Evolutionary conservation across 108 stramenopile genomes (phyloP).

Genomic region (Pseudonitzschia delicatissima): DNA sequence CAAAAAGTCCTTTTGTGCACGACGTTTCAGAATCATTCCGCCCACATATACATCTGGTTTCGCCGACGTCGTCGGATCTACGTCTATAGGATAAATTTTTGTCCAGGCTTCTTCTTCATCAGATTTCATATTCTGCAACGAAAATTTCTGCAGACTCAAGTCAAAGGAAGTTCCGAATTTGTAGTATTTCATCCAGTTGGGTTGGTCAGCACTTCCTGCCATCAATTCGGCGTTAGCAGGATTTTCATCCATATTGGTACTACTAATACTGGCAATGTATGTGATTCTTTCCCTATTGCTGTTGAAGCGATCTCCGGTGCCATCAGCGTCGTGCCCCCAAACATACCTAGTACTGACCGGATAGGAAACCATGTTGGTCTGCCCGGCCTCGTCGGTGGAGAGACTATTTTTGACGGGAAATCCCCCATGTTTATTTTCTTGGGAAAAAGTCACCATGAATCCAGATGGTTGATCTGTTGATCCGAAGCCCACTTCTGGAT

Average conservation of each 20-base stretch:
- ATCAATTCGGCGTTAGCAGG: background rate
- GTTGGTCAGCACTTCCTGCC: background rate
- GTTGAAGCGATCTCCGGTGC: background rate
- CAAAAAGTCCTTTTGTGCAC: background rate
- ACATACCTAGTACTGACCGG: background rate
- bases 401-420: background rate
- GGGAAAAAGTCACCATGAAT: background rate
- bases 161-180: constrained; percentile 20
- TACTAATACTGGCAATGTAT: constrained; percentile 18
- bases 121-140: background rate
- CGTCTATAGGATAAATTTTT: background rate
- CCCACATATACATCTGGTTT: constrained; percentile 10
- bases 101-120: background rate
- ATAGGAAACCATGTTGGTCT: background rate
- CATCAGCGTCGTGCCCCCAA: background rate
- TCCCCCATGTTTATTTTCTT: background rate
- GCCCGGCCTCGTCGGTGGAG: background rate
- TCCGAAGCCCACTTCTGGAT: constrained; percentile 9
- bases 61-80: background rate
- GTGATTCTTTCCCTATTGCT: background rate
- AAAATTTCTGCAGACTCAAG: constrained; percentile 15
- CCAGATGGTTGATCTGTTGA: background rate
- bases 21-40: constrained; percentile 6
- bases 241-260: background rate
- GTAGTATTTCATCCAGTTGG: constrained; percentile 18